phyloP scores from a whole-genome alignment of 768 basidiomycete species.

The Brasilioporus rufonigricans region DNA sequence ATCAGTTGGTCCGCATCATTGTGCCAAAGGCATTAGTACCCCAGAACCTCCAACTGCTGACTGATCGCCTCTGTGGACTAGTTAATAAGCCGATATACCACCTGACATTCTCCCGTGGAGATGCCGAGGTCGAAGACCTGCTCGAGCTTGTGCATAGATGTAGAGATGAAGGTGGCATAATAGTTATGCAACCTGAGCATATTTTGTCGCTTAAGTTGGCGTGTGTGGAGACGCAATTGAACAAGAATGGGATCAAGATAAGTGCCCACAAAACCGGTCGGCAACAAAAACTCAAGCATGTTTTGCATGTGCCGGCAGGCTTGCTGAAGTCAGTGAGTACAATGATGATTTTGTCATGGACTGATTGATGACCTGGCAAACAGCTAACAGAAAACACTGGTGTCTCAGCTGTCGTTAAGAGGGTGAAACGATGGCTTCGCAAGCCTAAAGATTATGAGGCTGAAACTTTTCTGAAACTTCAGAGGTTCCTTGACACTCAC shows the following conservation, averaged over 20 bases:
- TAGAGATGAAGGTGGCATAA: not conserved
- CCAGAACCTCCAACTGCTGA: not conserved
- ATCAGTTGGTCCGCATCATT: not conserved
- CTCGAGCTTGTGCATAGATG: not conserved
- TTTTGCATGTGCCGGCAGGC: too few relatives aligned
- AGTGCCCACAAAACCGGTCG: too few relatives aligned
- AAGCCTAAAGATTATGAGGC: too few relatives aligned
- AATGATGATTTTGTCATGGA: too few relatives aligned
- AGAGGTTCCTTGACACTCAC: not conserved
- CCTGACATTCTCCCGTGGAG: not conserved
- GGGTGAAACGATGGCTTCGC: too few relatives aligned
- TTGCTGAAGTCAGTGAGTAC: too few relatives aligned
- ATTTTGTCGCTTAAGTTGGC: not conserved
- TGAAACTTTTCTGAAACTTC: not conserved
- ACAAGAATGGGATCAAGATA: not conserved
- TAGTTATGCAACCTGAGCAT: not conserved
- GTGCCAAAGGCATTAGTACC: not conserved
- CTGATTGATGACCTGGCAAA: too few relatives aligned
- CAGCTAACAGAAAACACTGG: too few relatives aligned
- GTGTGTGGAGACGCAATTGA: not conserved
- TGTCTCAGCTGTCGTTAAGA: too few relatives aligned
- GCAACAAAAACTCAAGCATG: too few relatives aligned
- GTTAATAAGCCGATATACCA: not conserved
- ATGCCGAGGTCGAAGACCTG: not conserved
- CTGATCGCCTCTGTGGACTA: not conserved